Evolutionary conservation across 2,329 filamentous ascomycete genomes (phyloP), one percentile per base, ranked within the genome.

Genomic region (Incumbomyces lentus): DNA sequence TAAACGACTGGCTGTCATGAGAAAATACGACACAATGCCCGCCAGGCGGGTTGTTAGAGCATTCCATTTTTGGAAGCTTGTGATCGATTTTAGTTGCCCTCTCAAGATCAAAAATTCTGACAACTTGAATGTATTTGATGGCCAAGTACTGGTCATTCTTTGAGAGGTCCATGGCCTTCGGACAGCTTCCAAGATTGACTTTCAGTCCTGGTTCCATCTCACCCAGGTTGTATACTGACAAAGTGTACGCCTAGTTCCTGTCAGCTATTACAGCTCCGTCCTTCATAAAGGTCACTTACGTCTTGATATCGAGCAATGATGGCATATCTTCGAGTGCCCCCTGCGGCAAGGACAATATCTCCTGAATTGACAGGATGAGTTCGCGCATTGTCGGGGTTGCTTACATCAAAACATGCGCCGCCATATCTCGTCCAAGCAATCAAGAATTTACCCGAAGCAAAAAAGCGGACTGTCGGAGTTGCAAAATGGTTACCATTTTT

Each of bases 1-100:
- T 44, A 18, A 44, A 44, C 18, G 40, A 44, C 22, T 44, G 40
- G 18, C 40, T 44, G 14, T 44, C 40, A 44, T 44, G 40, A n/a
- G 40, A 26, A 18, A 44, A 44, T 2, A 29, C 29, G 14, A 44
- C 30, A 13, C 32, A 14, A 18, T 44, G 40, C 13, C 32, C 32
- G 14, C 40, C 40, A 14, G 40, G 32, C 10, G 14, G 18, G n/a
- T 29, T 12, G n/a, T 35, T 33, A 29, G 30, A 18, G 40, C 31
- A 14, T 33, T 44, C 40, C 29, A 34, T 14, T 10, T 34, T 44
- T 16, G 40, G 40, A 44, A 44, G 40, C 32, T 22, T 44, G 18
- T 44, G 40, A 18, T 44, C 40, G 31, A 44, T 44, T 12, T 34
- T 34, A 7, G n/a, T 34, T 17, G 26, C 13, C 16, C 26, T 30